Evolutionary conservation across 2,329 filamentous ascomycete genomes (phyloP).

Genomic region (Drechslerella coelobrocha): DNA sequence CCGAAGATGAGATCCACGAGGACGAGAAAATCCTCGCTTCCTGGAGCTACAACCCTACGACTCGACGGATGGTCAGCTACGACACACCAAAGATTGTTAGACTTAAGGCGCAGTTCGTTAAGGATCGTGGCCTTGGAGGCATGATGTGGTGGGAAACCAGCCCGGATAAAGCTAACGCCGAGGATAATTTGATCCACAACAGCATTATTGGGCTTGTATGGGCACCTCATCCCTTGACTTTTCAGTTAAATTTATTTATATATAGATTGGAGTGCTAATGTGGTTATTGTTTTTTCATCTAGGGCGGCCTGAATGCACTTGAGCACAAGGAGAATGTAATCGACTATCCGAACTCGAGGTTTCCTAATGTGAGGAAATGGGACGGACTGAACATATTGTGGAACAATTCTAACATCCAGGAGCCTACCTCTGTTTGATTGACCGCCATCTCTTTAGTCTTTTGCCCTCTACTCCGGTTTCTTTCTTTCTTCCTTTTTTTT

Average conservation of each 20-base stretch:
- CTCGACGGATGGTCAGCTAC: conserved; percentile 76
- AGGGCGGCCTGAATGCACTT: conserved; percentile 12
- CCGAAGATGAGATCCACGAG: conserved; percentile 68
- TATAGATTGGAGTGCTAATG: conserved; percentile 7
- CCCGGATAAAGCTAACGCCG: conserved; percentile 67
- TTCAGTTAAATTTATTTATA: not conserved
- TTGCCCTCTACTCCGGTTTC: not conserved
- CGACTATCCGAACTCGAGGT: conserved; percentile 19
- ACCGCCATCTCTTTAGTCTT: not conserved
- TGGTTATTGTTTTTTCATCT: not conserved
- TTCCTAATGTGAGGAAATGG: conserved; percentile 13
- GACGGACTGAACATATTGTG: conserved; percentile 4
- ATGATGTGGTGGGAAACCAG: conserved; percentile 98
- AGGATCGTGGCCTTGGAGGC: conserved; percentile 72
- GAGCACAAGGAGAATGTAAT: conserved; percentile 7
- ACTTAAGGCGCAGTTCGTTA: conserved; percentile 75
- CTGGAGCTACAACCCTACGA: conserved; percentile 74
- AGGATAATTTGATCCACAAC: conserved; percentile 13
- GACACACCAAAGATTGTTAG: conserved; percentile 73
- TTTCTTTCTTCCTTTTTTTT: conserved; percentile 1
- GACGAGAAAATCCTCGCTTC: conserved; percentile 73
- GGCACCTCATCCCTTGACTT: not conserved
- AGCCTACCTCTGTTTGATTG: too few relatives aligned
- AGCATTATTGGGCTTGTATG: conserved; percentile 24
- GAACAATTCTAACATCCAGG: too few relatives aligned